Evolutionary conservation across 2,329 filamentous ascomycete species (phyloP).

Genomic region (Fusarium verticillioides): DNA sequence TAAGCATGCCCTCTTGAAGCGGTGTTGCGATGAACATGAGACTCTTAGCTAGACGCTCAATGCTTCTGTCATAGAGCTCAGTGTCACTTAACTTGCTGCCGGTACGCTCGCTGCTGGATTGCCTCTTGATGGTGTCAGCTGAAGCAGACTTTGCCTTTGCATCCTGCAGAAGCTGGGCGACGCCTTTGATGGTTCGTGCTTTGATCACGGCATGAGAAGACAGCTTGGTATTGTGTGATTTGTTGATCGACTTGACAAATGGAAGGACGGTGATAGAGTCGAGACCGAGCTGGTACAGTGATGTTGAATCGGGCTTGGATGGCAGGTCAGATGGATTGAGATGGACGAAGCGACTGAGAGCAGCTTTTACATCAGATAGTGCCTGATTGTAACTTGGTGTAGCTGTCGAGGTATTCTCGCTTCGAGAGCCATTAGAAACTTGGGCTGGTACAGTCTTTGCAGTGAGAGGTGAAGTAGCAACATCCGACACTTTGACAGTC

Average conservation of each 20-base stretch:
- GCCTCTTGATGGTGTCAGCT: accelerated
- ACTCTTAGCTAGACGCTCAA: constrained; percentile 1
- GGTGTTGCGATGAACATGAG: constrained; percentile 24
- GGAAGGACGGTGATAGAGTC: constrained; percentile 22
- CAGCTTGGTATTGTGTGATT: constrained; percentile 2
- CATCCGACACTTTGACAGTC: not conserved
- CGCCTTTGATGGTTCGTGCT: constrained; percentile 5
- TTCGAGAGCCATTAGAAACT: accelerated
- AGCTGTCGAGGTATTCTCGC: accelerated
- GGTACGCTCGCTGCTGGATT: accelerated
- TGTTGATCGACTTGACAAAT: constrained; percentile 20
- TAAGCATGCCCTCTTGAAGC: constrained; percentile 25
- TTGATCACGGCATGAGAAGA: constrained; percentile 14
- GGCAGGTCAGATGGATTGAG: not conserved
- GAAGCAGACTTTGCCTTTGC: not conserved
- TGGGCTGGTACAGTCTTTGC: accelerated
- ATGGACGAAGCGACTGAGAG: not conserved
- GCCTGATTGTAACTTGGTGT: not conserved
- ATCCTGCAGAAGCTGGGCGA: not conserved
- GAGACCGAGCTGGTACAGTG: constrained; percentile 11
- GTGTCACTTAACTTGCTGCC: accelerated
- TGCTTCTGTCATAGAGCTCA: not conserved
- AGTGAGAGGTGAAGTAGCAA: not conserved
- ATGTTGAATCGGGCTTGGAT: constrained; percentile 1
- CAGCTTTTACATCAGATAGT: not conserved